Evolutionary conservation across 108 stramenopile species (phyloP), one percentile per base, ranked within the genome.

Genomic region (Aurantiochytrium sp.): DNA sequence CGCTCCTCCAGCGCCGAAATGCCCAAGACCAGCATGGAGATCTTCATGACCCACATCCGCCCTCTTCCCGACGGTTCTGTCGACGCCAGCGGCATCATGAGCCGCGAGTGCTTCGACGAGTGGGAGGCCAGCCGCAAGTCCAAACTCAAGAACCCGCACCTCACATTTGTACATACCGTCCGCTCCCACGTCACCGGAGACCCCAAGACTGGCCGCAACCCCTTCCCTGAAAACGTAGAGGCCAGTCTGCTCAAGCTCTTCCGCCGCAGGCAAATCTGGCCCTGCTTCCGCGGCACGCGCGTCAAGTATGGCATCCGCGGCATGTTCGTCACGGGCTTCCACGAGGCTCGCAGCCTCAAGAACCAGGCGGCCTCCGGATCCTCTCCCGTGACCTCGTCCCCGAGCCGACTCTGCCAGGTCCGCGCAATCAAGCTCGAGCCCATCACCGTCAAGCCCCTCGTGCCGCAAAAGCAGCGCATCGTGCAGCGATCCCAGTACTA

Each of bases 11-110:
- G 21, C 53, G 6, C 59, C 32, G 59, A 65, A 17, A 34, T 19
- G 8, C 59, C 73, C 73, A 81, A 81, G 73, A 81, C 73, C 6
- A 81, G 73, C 73, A 81, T 81, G 73, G 73, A 81, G 45, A 81
- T 81, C 73, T 81, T 81, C 3, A 41, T 81, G 73, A 48, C 73
- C 1, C 73, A 81, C 45, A 24, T 81, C 8, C 42, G 39, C 73
- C 21, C 15, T 2, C 6, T 22, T 6, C 21, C 36, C 17, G 19
- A 1, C 45, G 73, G 73, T 6, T n/a, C 12, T 12, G 30, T 30
- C 3, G 73, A 81, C 39, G 73, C 73, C n/a, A 48, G 42, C 73
- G 73, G 73, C 21, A 81, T 81, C 45, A 41, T 81, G 45, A 48
- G 42, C 45, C 21, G 45, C 24, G 73, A 41, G 2, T 81, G 73